A percentile compares a stretch with the other conserved stretches of the same genome.
These are phyloP conservation scores for Raphidocelis subcapitata DNA, from an alignment of 139 green algal species.

Conservation along the genomic window DNA sequence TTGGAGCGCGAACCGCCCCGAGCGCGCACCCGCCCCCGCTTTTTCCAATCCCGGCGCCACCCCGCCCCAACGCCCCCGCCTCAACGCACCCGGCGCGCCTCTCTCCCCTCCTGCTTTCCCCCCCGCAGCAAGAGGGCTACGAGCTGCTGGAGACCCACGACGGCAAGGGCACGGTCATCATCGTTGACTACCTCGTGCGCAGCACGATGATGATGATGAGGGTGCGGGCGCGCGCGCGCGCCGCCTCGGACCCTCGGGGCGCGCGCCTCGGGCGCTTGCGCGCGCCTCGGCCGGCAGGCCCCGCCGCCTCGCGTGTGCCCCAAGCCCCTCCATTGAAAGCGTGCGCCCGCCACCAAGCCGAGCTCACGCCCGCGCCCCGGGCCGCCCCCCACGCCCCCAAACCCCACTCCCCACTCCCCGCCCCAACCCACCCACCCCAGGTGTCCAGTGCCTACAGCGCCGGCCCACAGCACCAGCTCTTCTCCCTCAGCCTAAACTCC, in stretches of 20 bases:
- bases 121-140: conserved; percentile 75
- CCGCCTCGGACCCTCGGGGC: too few species aligned
- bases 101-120: too few species aligned
- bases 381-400: too few species aligned
- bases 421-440: not conserved
- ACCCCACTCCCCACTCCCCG: not conserved
- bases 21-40: too few species aligned
- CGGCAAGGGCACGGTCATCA: conserved; percentile 64
- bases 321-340: not conserved
- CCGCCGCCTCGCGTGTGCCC: too few species aligned
- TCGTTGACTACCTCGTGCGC: conserved; percentile 75
- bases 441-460: conserved; percentile 67
- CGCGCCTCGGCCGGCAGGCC: conserved; percentile 11
- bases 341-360: not conserved
- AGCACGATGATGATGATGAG: conserved; percentile 15
- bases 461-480: conserved; percentile 72
- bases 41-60: too few species aligned
- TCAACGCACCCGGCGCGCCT: too few species aligned
- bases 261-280: too few species aligned
- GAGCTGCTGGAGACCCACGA: conserved; percentile 84
- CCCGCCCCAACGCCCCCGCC: too few species aligned
- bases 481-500: conserved; percentile 65
- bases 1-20: too few species aligned
- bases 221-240: not conserved
- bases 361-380: not conserved